These are phyloP conservation scores for Penicillium nordicum DNA, from an alignment of 2,329 filamentous ascomycete genomes.

Conservation along the genomic window DNA sequence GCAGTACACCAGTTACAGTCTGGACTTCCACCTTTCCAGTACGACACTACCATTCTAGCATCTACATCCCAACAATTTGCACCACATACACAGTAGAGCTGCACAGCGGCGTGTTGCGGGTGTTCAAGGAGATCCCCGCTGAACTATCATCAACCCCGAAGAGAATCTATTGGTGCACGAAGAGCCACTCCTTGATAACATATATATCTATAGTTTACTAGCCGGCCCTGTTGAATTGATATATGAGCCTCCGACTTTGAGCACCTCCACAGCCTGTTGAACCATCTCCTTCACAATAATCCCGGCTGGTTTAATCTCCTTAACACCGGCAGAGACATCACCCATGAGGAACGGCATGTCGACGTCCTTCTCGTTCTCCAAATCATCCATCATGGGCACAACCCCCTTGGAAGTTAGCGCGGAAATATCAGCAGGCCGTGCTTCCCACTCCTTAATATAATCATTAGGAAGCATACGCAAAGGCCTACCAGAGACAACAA, in stretches of 20 bases:
- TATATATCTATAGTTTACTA: constrained; percentile 44
- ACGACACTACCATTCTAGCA: neutral
- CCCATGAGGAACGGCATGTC: constrained; percentile 92
- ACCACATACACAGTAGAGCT: neutral
- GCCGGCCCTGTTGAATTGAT: constrained; percentile 37
- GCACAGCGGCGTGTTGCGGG: neutral
- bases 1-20: neutral
- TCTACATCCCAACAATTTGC: neutral
- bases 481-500: constrained; percentile 79
- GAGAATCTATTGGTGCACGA: neutral
- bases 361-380: constrained; percentile 76
- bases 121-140: neutral
- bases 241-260: constrained; percentile 62
- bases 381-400: constrained; percentile 76
- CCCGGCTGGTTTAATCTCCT: constrained; percentile 72
- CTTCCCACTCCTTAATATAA: constrained; percentile 80
- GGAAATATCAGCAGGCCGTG: constrained; percentile 68
- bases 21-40: neutral
- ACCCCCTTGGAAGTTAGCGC: constrained; percentile 72
- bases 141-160: neutral
- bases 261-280: constrained; percentile 64
- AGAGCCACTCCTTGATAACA: neutral
- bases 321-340: constrained; percentile 78
- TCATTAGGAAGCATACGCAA: constrained; percentile 77
- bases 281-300: constrained; percentile 93